These are phyloP conservation scores for Verticillium longisporum DNA, from an alignment of 2,329 filamentous ascomycete genomes.

Conservation along the genomic window DNA sequence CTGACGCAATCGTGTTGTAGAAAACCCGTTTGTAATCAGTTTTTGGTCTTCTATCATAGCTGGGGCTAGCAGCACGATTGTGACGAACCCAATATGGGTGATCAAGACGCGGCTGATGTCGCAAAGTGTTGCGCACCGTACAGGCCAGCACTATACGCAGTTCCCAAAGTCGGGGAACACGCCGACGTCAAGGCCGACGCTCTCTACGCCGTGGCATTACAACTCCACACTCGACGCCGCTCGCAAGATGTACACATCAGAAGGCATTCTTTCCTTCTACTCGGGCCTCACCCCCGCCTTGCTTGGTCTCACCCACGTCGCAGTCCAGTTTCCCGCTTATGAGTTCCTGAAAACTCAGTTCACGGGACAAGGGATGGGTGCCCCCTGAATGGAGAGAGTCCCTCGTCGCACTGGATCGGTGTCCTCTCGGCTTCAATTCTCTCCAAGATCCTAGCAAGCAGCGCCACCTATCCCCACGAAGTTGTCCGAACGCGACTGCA, in stretches of 20 bases:
- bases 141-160: slow-evolving; percentile 35
- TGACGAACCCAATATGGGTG: slow-evolving; percentile 98
- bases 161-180: slow-evolving; percentile 45
- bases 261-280: slow-evolving; percentile 88
- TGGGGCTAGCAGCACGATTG: slow-evolving; percentile 85
- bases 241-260: slow-evolving; percentile 88
- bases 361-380: slow-evolving; percentile 83
- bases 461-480: slow-evolving; percentile 94
- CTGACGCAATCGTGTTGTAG: slow-evolving; percentile 31
- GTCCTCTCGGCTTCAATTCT: slow-evolving; percentile 84
- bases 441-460: slow-evolving; percentile 91
- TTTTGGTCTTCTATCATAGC: slow-evolving; percentile 87
- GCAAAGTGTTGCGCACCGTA: slow-evolving; percentile 56
- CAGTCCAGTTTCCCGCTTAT: slow-evolving; percentile 94
- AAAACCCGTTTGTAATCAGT: slow-evolving; percentile 70
- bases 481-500: slow-evolving; percentile 90
- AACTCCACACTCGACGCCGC: slow-evolving; percentile 83
- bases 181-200: slow-evolving; percentile 45
- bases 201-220: slow-evolving; percentile 83
- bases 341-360: slow-evolving; percentile 89
- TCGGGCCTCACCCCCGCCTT: slow-evolving; percentile 89
- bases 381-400: slow-evolving; percentile 42
- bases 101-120: slow-evolving; percentile 99
- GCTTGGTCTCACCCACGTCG: slow-evolving; percentile 87
- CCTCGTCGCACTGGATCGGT: slow-evolving; percentile 70